These are phyloP conservation scores for Conringia planisiliqua DNA, from an alignment of 345 rosid species.

Conservation along the genomic window DNA sequence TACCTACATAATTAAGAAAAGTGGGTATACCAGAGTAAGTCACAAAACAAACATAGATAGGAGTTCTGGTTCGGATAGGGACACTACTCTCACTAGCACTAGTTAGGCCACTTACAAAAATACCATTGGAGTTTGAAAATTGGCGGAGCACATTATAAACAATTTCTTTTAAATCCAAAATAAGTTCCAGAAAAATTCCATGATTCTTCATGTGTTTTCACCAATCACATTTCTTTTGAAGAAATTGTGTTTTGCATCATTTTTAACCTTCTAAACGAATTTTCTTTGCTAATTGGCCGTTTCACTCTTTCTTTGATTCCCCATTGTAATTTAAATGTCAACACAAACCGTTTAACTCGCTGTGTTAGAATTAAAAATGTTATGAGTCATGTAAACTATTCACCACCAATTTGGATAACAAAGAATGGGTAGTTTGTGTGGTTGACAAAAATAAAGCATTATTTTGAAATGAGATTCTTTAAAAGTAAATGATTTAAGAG, in stretches of 20 bases:
- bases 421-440: no score
- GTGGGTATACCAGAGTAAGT: background rate
- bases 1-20: conserved; percentile 40
- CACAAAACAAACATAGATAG: background rate
- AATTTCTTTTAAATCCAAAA: background rate
- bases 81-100: background rate
- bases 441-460: no score
- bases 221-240: background rate
- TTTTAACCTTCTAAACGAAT: background rate
- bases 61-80: background rate
- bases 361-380: background rate
- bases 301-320: no score
- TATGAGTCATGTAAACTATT: background rate
- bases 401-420: no score
- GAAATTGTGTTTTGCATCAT: background rate
- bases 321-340: no score
- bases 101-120: background rate
- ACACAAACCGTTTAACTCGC: no score
- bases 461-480: background rate
- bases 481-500: background rate
- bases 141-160: background rate
- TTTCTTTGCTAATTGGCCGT: background rate
- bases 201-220: background rate
- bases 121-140: background rate
- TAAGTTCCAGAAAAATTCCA: no score